Conservation (phyloP, 306 rosid genomes). For the Pachyrhizus erosus region DNA sequence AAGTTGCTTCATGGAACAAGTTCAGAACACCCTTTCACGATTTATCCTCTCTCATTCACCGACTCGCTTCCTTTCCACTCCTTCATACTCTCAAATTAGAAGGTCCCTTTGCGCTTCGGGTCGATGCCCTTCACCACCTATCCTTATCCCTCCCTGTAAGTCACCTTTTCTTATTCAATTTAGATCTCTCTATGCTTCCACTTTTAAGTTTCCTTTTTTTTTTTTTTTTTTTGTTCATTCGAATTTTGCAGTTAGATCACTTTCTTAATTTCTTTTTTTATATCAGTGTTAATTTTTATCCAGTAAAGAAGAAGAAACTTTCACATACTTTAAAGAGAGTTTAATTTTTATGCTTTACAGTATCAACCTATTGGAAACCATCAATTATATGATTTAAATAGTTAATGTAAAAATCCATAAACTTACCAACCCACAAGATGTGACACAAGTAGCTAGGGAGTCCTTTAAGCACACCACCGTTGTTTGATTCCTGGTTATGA, state of each 20-base stretch:
- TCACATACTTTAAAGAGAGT: not conserved
- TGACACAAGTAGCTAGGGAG: not conserved
- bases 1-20: constrained; percentile 68
- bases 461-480: not conserved
- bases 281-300: no score
- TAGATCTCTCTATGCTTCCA: not conserved
- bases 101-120: constrained; percentile 78
- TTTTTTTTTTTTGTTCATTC: no score
- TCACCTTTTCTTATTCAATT: no score
- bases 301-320: not conserved
- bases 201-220: no score
- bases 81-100: constrained; percentile 65
- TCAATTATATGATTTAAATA: not conserved
- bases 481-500: not conserved
- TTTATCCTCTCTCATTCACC: constrained; percentile 59
- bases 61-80: constrained; percentile 53
- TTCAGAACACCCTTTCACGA: constrained; percentile 51
- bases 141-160: constrained; percentile 75
- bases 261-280: no score
- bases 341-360: not conserved
- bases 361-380: not conserved
- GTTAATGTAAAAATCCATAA: not conserved
- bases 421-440: not conserved
- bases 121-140: constrained; percentile 50
- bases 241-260: no score